Percentiles rank a stretch among this genome's conserved stretches.
Conservation (phyloP, 1,284 basidiomycete species). For the Coriolopsis trogii region DNA sequence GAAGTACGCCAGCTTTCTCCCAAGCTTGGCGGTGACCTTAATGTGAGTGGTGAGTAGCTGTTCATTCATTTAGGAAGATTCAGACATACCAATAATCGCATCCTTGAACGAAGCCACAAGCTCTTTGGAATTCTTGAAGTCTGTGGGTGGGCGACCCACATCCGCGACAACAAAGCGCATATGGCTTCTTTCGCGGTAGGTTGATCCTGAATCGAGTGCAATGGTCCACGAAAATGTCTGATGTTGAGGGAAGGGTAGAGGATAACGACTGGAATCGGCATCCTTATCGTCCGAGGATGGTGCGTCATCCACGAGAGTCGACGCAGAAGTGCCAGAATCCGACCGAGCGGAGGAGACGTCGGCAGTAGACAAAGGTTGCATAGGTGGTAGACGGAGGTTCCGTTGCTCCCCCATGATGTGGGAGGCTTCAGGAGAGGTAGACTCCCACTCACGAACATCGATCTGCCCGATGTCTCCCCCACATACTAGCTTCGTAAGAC, state of each 20-base stretch:
- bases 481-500: conserved; percentile 1
- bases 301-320: too few species aligned
- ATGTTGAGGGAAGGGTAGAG: conserved; percentile 3
- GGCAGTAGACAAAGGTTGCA: not conserved
- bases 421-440: not conserved
- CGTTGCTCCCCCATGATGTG: not conserved
- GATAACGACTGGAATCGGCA: not conserved
- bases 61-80: too few species aligned
- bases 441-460: conserved; percentile 2
- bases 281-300: too few species aligned
- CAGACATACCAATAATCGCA: conserved; percentile 14
- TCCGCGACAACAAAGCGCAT: conserved; percentile 18
- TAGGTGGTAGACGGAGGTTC: not conserved
- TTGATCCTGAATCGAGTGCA: not conserved
- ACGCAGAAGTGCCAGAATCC: too few species aligned
- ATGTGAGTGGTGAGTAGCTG: too few species aligned
- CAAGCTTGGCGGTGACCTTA: conserved; percentile 10
- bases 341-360: too few species aligned
- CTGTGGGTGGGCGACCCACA: conserved; percentile 11
- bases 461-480: conserved; percentile 10
- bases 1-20: not conserved
- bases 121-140: conserved; percentile 13
- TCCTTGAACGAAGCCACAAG: conserved; percentile 11
- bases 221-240: conserved; percentile 12
- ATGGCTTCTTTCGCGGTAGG: conserved; percentile 18